Evolutionary conservation across 108 stramenopile species (phyloP).

Genomic region (Cyclotella sp.): DNA sequence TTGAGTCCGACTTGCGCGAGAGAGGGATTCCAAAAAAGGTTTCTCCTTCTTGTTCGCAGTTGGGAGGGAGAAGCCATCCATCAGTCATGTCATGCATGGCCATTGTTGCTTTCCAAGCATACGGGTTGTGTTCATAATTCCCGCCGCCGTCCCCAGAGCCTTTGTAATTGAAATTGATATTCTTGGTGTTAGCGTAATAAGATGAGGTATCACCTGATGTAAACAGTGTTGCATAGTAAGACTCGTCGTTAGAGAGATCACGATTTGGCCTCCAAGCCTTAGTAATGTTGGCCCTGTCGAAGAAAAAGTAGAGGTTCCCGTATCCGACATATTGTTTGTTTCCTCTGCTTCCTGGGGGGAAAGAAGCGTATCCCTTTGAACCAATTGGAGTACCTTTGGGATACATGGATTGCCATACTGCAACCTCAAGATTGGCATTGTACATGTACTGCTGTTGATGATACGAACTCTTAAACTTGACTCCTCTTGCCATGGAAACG

Average conservation of each 20-base stretch:
- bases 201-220: conserved; percentile 41
- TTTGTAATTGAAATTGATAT: conserved; percentile 69
- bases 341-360: conserved; percentile 70
- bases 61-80: conserved; percentile 91
- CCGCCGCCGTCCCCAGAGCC: conserved; percentile 48
- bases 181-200: conserved; percentile 65
- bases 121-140: conserved; percentile 86
- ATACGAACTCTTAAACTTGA: conserved; percentile 88
- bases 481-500: conserved; percentile 90
- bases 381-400: conserved; percentile 87
- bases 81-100: conserved; percentile 92
- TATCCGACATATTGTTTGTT: conserved; percentile 82
- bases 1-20: conserved; percentile 78
- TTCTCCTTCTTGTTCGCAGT: conserved; percentile 88
- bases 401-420: conserved; percentile 94
- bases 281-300: conserved; percentile 91
- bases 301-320: conserved; percentile 92
- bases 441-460: conserved; percentile 75
- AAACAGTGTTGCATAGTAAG: conserved; percentile 75
- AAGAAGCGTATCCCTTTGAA: conserved; percentile 78
- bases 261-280: conserved; percentile 78
- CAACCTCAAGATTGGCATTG: conserved; percentile 84
- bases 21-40: conserved; percentile 91
- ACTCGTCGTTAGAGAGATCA: conserved; percentile 64
- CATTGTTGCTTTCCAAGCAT: conserved; percentile 75